Conservation (phyloP, 2,329 filamentous ascomycete species). For the Diaporthe sp. region DNA sequence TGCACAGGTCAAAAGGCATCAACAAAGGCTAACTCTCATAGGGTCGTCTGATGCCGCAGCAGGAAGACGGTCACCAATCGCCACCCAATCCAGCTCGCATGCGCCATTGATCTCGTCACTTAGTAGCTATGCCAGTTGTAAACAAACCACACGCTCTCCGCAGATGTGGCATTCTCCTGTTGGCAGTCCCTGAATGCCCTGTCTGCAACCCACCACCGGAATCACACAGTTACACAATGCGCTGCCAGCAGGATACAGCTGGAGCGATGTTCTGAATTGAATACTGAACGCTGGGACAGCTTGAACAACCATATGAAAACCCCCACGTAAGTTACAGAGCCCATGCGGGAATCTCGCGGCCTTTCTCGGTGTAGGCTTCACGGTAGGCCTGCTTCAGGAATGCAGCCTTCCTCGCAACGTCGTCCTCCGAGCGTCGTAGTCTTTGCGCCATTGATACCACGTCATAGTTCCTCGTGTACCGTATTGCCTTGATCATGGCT, state of each 20-base stretch:
- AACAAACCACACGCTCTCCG: neutral
- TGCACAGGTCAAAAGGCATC: neutral
- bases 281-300: neutral
- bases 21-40: neutral
- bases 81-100: neutral
- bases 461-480: constrained; percentile 21
- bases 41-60: neutral
- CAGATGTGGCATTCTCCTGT: constrained; percentile 33
- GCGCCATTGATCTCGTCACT: neutral
- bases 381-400: constrained; percentile 29
- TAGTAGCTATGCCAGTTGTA: neutral
- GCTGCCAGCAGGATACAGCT: neutral
- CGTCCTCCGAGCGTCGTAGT: constrained; percentile 12
- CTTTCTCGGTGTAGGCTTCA: constrained; percentile 7
- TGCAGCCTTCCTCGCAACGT: constrained; percentile 35
- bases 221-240: neutral
- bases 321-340: neutral
- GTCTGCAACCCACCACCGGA: neutral
- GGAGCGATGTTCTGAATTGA: neutral
- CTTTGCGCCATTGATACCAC: constrained; percentile 26
- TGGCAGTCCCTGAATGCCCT: neutral
- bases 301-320: neutral
- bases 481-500: constrained; percentile 7
- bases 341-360: constrained; percentile 33
- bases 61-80: constrained; percentile 1